These are phyloP conservation scores for Clarireedia monteithiana DNA, from an alignment of 2,329 filamentous ascomycete genomes.

Conservation along the genomic window DNA sequence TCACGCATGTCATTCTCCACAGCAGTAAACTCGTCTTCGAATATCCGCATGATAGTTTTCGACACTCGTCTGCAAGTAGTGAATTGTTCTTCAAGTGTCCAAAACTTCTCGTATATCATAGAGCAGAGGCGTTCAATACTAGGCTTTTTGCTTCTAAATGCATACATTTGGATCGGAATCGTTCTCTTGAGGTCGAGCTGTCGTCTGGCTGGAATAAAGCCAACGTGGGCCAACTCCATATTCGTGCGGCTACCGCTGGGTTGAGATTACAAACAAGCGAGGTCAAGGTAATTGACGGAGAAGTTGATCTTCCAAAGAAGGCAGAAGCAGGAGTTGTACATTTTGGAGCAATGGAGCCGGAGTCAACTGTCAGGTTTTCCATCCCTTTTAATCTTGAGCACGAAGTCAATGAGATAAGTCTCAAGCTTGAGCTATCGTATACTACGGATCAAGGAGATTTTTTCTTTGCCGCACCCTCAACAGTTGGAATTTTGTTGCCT, in stretches of 20 bases:
- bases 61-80: constrained; percentile 10
- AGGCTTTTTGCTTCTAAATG: constrained; percentile 57
- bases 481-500: constrained; percentile 66
- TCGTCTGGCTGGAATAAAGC: constrained; percentile 68
- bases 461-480: constrained; percentile 52
- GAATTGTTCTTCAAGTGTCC: constrained; percentile 48
- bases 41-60: constrained; percentile 50
- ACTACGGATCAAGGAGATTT: constrained; percentile 59
- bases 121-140: constrained; percentile 59
- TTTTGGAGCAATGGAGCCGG: constrained; percentile 39
- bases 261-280: constrained; percentile 56
- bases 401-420: constrained; percentile 59
- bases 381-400: constrained; percentile 82
- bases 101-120: constrained; percentile 66
- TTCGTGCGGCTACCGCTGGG: constrained; percentile 58
- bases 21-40: constrained; percentile 57
- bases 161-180: constrained; percentile 73
- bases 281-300: constrained; percentile 40
- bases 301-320: constrained; percentile 38
- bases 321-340: constrained; percentile 46
- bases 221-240: constrained; percentile 48
- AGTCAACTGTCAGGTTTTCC: constrained; percentile 47
- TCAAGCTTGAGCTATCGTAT: constrained; percentile 72
- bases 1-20: constrained; percentile 63
- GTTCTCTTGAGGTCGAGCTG: constrained; percentile 67